These are phyloP conservation scores for Pseudocercospora macadamiae DNA, from an alignment of 2,329 filamentous ascomycete genomes.

Conservation along the genomic window DNA sequence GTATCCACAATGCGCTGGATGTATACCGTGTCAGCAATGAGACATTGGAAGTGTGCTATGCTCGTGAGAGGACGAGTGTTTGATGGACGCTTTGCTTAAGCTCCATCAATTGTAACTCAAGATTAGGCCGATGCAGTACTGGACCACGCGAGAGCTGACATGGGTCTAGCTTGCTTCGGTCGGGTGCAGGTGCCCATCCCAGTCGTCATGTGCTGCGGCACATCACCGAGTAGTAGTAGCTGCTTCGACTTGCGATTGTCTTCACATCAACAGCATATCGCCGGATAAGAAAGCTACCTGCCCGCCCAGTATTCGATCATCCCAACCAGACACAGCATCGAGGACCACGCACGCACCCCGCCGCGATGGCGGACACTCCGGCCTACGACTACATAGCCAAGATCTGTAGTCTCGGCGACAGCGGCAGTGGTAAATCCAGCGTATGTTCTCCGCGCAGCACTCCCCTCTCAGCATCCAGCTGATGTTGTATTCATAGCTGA, in stretches of 20 bases:
- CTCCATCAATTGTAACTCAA: neutral
- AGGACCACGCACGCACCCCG: too few species aligned
- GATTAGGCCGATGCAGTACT: neutral
- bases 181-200: too few species aligned
- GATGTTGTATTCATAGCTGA: constrained; percentile 61
- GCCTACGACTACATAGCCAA: constrained; percentile 99
- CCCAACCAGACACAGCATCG: too few species aligned
- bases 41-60: neutral
- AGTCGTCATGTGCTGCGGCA: neutral
- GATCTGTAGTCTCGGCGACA: constrained; percentile 96
- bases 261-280: too few species aligned
- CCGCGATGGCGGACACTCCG: constrained; percentile 22
- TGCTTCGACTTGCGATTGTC: constrained; percentile 81
- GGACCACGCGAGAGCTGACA: constrained; percentile 2
- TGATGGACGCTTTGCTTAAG: neutral
- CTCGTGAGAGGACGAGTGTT: neutral
- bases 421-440: constrained; percentile 89
- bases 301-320: too few species aligned
- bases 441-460: constrained; percentile 43
- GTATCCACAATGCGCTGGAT: neutral
- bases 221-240: constrained; percentile 18
- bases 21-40: neutral
- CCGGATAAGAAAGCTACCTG: too few species aligned
- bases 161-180: constrained; percentile 3
- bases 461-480: constrained; percentile 29